These are phyloP conservation scores for Aspergillus sp. DNA, from an alignment of 2,329 filamentous ascomycete genomes.

Conservation along the genomic window DNA sequence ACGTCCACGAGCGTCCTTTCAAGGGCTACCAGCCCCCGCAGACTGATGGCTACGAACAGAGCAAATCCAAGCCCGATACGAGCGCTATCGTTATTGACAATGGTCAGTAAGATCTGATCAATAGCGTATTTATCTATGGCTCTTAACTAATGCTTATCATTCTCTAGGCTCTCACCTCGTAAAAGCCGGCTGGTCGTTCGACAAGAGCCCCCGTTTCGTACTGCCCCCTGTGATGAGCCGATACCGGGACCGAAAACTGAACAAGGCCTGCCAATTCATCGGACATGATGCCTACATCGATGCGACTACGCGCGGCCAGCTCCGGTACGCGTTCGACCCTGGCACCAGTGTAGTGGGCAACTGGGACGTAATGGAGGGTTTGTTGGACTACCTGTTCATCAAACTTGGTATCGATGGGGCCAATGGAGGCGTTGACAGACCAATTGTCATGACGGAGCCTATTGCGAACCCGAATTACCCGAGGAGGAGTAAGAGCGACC, in stretches of 20 bases:
- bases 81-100: conserved; percentile 97
- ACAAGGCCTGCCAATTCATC: conserved; percentile 88
- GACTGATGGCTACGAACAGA: conserved; percentile 69
- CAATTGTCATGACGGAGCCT: conserved; percentile 93
- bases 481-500: conserved; percentile 68
- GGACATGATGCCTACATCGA: conserved; percentile 93
- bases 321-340: conserved; percentile 86
- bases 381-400: conserved; percentile 91
- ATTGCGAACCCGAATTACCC: conserved; percentile 89
- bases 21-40: conserved; percentile 58
- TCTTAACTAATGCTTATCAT: not conserved
- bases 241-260: conserved; percentile 90
- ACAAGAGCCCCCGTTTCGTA: conserved; percentile 73
- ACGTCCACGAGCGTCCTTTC: conserved; percentile 60
- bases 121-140: too few relatives aligned
- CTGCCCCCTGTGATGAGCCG: conserved; percentile 90
- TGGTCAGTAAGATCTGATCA: conserved; percentile 55
- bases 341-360: conserved; percentile 91
- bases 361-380: conserved; percentile 96
- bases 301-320: conserved; percentile 85
- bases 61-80: conserved; percentile 56
- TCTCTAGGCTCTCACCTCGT: conserved; percentile 76
- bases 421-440: conserved; percentile 74
- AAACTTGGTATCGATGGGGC: conserved; percentile 81
- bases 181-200: conserved; percentile 95